Evolutionary conservation across 2,329 filamentous ascomycete genomes (phyloP).

Genomic region (Setomelanomma holmii): DNA sequence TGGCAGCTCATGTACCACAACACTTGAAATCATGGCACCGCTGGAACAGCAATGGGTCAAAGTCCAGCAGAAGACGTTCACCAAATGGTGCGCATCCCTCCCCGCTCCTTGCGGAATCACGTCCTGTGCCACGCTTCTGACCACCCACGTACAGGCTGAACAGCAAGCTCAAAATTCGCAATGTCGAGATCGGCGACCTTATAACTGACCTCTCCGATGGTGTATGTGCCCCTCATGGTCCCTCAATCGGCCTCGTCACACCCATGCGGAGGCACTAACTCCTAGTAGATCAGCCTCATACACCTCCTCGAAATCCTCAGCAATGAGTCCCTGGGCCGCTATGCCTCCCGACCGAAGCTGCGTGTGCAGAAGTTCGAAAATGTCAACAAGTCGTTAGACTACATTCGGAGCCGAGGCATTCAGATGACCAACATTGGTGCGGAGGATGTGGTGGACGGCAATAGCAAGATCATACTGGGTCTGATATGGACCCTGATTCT

Average conservation of each 20-base stretch:
- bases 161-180: constrained; percentile 83
- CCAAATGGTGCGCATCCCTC: constrained; percentile 76
- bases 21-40: constrained; percentile 48
- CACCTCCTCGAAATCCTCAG: constrained; percentile 97
- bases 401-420: constrained; percentile 87
- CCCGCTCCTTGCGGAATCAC: background rate
- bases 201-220: constrained; percentile 92
- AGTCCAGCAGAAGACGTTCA: constrained; percentile 98
- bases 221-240: constrained; percentile 63
- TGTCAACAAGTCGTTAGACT: constrained; percentile 93
- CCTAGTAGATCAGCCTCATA: constrained; percentile 81
- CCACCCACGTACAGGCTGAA: constrained; percentile 73
- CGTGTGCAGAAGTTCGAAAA: constrained; percentile 98
- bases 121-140: constrained; percentile 28
- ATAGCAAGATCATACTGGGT: constrained; percentile 95
- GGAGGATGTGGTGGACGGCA: constrained; percentile 97
- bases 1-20: constrained; percentile 34
- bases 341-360: constrained; percentile 94
- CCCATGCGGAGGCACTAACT: constrained; percentile 15
- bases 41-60: constrained; percentile 70
- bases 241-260: constrained; percentile 7
- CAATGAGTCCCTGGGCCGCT: constrained; percentile 91
- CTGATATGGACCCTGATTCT: constrained; percentile 99
- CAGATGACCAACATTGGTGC: constrained; percentile 99
- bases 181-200: constrained; percentile 83